A percentile compares a stretch with the other conserved stretches of the same genome.
These are phyloP conservation scores for Pseudopithomyces chartarum DNA, from an alignment of 2,329 filamentous ascomycete genomes.

Conservation along the genomic window DNA sequence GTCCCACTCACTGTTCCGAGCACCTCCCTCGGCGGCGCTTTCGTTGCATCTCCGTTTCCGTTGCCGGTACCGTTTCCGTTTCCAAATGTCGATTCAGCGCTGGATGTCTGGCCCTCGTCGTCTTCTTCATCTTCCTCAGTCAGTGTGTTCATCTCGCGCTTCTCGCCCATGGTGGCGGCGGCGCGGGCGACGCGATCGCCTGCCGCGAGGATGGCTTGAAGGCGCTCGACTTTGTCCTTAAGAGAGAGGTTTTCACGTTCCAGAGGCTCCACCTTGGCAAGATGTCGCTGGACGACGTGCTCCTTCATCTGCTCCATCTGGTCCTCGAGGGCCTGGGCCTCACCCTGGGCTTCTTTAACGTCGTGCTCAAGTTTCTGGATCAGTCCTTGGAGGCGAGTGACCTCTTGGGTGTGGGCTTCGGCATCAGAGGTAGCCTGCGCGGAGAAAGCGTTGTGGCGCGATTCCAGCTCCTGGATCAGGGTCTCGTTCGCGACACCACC, in stretches of 20 bases:
- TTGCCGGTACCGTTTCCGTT: too few relatives aligned
- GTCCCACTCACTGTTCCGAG: constrained; percentile 41
- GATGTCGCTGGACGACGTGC: constrained; percentile 42
- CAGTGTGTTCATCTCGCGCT: constrained; percentile 37
- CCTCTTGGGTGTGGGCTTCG: constrained; percentile 11
- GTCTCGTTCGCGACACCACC: constrained; percentile 19
- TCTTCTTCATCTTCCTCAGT: constrained; percentile 36
- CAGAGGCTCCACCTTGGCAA: constrained; percentile 40
- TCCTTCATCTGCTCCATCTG: constrained; percentile 43
- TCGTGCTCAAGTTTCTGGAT: constrained; percentile 18
- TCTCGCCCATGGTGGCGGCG: constrained; percentile 40
- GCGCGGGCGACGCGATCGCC: constrained; percentile 43
- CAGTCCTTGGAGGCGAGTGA: constrained; percentile 16
- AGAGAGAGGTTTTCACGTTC: constrained; percentile 39
- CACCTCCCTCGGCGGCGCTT: constrained; percentile 27
- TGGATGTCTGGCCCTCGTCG: constrained; percentile 23
- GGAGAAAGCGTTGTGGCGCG: constrained; percentile 20
- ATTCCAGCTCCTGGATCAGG: constrained; percentile 19
- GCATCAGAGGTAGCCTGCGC: constrained; percentile 14
- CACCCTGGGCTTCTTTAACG: constrained; percentile 10
- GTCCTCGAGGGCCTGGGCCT: constrained; percentile 34
- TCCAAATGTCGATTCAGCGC: constrained; percentile 9
- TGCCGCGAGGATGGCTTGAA: constrained; percentile 41
- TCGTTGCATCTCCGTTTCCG: constrained; percentile 1
- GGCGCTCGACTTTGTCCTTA: constrained; percentile 39